A percentile compares a stretch with the other conserved stretches of the same genome.
phyloP scores from a whole-genome alignment of 192 early-diverging fungal genomes.

The Podochytrium sp. region DNA sequence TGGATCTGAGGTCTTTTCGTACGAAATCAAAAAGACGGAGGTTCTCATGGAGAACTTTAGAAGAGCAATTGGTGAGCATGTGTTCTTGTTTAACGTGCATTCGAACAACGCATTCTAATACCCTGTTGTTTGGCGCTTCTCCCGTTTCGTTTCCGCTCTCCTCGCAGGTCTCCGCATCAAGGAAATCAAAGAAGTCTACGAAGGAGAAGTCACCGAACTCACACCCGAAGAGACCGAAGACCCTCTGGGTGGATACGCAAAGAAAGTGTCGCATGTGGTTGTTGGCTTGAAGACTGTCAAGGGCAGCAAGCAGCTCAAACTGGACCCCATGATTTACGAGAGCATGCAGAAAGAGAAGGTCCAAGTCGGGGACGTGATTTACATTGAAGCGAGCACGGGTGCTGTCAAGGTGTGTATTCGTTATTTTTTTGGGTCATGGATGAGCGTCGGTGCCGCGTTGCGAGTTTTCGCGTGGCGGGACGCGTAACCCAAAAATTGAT shows the following conservation, averaged over 20 bases:
- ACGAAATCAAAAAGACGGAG: constrained; percentile 99
- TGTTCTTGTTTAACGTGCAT: background rate
- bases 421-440: background rate
- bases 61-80: constrained; percentile 80
- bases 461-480: background rate
- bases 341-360: constrained; percentile 97
- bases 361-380: constrained; percentile 94
- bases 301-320: constrained; percentile 95
- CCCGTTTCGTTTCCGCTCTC: background rate
- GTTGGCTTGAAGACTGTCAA: constrained; percentile 98
- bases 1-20: constrained; percentile 96
- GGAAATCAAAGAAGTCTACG: constrained; percentile 99
- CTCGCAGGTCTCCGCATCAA: constrained; percentile 84
- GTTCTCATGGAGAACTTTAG: constrained; percentile 99
- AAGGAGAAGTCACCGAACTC: constrained; percentile 97
- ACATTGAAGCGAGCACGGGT: constrained; percentile 96
- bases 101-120: background rate
- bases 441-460: background rate
- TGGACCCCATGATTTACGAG: constrained; percentile 98
- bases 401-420: constrained; percentile 79
- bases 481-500: no score
- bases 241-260: constrained; percentile 96
- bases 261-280: constrained; percentile 93
- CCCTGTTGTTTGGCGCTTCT: background rate
- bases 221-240: constrained; percentile 98